Conservation (phyloP, 116 monocot species). For the Posidonia oceanica region DNA sequence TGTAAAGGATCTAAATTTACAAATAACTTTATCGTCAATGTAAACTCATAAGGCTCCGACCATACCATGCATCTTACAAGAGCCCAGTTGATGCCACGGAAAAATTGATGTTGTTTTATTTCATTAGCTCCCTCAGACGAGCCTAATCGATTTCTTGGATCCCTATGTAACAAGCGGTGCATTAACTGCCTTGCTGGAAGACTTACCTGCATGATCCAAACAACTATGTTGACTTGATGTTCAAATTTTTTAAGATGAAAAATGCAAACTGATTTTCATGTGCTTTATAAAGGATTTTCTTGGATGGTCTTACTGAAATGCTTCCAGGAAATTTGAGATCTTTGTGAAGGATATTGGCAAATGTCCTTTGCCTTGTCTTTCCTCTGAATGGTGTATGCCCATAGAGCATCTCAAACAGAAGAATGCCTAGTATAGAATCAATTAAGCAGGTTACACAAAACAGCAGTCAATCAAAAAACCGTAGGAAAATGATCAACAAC, state of each 20-base stretch:
- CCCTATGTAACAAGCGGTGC: constrained; percentile 72
- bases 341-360: constrained; percentile 92
- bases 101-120: constrained; percentile 80
- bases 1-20: neutral
- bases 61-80: constrained; percentile 71
- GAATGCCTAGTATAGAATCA: constrained; percentile 42
- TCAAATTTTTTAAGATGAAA: no score
- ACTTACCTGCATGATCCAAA: constrained; percentile 43
- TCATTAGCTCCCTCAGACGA: constrained; percentile 91
- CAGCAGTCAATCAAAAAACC: no score
- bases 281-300: no score
- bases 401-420: constrained; percentile 96
- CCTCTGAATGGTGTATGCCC: constrained; percentile 96
- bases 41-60: neutral
- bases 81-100: constrained; percentile 85
- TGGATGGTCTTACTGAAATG: constrained; percentile 28
- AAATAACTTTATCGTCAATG: neutral
- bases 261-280: no score
- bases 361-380: constrained; percentile 91
- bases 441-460: neutral
- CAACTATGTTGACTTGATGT: no score
- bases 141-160: constrained; percentile 80
- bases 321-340: constrained; percentile 87
- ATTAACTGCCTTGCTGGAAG: constrained; percentile 65
- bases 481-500: no score